A percentile compares a stretch with the other conserved stretches of the same genome.
These are phyloP conservation scores for Claviceps purpurea DNA, from an alignment of 2,329 filamentous ascomycete genomes.

Conservation along the genomic window DNA sequence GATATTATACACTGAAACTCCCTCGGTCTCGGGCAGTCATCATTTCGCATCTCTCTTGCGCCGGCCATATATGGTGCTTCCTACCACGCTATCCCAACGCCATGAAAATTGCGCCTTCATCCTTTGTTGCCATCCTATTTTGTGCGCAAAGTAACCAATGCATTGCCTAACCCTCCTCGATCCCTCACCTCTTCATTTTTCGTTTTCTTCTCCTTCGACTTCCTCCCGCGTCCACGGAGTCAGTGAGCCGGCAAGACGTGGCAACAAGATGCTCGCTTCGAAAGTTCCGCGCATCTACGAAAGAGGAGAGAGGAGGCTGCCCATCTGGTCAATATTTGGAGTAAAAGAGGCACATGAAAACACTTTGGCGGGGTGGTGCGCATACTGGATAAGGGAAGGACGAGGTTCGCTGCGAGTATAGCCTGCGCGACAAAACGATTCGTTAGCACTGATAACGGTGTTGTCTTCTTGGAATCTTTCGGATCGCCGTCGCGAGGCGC, in stretches of 20 bases:
- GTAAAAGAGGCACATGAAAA: neutral
- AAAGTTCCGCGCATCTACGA: slow-evolving; percentile 28
- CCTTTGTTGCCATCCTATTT: neutral
- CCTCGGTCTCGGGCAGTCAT: neutral
- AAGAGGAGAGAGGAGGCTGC: slow-evolving; percentile 50
- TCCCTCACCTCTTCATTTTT: neutral
- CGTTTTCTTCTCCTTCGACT: neutral
- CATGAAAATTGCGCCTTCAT: neutral
- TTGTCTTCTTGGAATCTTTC: neutral
- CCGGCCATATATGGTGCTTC: neutral
- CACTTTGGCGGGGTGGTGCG: neutral
- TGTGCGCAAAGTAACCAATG: neutral
- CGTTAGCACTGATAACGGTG: slow-evolving; percentile 12
- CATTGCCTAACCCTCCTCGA: neutral
- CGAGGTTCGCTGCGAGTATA: slow-evolving; percentile 90
- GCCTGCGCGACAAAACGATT: slow-evolving; percentile 34
- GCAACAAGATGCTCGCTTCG: neutral
- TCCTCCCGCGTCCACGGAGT: neutral
- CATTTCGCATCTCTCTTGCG: neutral
- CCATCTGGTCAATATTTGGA: slow-evolving; percentile 11
- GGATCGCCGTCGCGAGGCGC: too few species aligned
- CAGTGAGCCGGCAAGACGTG: neutral
- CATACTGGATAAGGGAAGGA: slow-evolving; percentile 54
- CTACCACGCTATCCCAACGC: neutral
- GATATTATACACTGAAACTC: neutral